Conservation (phyloP, 2,329 filamentous ascomycete species). For the Aspergillus pseudonomiae region DNA sequence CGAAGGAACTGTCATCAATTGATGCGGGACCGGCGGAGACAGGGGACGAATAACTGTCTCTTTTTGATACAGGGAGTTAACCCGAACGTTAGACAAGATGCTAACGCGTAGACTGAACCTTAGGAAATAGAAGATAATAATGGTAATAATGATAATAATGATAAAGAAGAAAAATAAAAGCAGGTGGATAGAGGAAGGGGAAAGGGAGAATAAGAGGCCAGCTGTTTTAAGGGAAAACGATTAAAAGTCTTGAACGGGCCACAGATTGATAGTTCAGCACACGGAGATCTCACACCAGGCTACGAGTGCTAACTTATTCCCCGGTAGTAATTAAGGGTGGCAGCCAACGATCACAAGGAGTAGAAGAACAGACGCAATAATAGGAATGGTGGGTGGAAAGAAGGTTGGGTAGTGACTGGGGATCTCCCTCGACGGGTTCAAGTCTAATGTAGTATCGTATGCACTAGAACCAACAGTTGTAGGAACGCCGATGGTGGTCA, state of each 20-base stretch:
- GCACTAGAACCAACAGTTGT: constrained; percentile 1
- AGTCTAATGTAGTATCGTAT: constrained; percentile 11
- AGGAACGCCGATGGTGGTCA: constrained; percentile 7
- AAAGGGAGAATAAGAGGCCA: not conserved
- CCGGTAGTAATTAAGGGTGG: constrained; percentile 7
- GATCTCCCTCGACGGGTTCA: constrained; percentile 12
- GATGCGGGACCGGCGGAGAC: constrained; percentile 14
- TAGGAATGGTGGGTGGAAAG: constrained; percentile 14
- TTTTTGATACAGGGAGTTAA: constrained; percentile 18
- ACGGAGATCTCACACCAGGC: constrained; percentile 22
- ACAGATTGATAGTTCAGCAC: constrained; percentile 20
- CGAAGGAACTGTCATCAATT: constrained; percentile 14
- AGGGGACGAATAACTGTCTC: constrained; percentile 18
- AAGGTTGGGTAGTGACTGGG: constrained; percentile 10
- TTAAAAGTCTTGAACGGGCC: constrained; percentile 16
- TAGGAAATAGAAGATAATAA: constrained; percentile 8
- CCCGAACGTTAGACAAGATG: constrained; percentile 18
- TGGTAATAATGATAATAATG: constrained; percentile 9
- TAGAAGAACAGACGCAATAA: constrained; percentile 13
- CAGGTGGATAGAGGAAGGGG: constrained; percentile 10
- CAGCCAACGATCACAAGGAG: constrained; percentile 8
- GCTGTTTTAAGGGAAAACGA: constrained; percentile 5
- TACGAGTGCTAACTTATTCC: constrained; percentile 14
- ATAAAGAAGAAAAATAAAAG: constrained; percentile 9
- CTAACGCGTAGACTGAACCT: constrained; percentile 19